phyloP scores from a whole-genome alignment of 768 basidiomycete genomes.

The Leccinum incarnatum region DNA sequence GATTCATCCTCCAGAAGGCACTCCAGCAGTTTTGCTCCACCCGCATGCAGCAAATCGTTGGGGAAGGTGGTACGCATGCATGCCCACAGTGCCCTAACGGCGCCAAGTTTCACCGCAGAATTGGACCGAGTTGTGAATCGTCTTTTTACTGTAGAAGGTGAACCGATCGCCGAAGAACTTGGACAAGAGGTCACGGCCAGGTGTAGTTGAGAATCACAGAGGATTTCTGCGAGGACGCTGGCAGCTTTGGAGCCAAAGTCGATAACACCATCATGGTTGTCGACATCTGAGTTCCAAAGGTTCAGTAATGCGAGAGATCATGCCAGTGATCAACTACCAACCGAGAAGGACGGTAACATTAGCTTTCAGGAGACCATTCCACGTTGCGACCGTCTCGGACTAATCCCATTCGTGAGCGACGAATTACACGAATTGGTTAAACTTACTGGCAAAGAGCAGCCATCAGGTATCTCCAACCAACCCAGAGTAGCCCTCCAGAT shows the following conservation, averaged over 20 bases:
- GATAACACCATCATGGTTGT: conserved; percentile 38
- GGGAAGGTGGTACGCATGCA: conserved; percentile 45
- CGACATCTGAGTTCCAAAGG: conserved; percentile 35
- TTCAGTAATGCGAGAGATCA: conserved; percentile 2
- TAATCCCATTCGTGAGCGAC: conserved; percentile 19
- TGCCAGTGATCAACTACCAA: conserved; percentile 39
- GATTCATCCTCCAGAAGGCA: conserved; percentile 49
- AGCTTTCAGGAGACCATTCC: conserved; percentile 54
- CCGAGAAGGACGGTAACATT: conserved; percentile 49
- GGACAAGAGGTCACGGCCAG: conserved; percentile 32
- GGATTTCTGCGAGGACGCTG: conserved; percentile 46
- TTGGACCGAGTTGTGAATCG: conserved; percentile 30
- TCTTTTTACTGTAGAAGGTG: conserved; percentile 8
- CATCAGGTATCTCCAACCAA: conserved; percentile 45
- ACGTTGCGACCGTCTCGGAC: conserved; percentile 50
- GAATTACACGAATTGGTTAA: not conserved
- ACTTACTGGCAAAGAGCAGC: conserved; percentile 51
- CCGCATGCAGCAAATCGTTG: conserved; percentile 36
- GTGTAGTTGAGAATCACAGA: conserved; percentile 46
- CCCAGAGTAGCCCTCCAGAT: conserved; percentile 51
- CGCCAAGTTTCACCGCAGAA: conserved; percentile 52
- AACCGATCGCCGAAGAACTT: conserved; percentile 7
- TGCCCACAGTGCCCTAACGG: conserved; percentile 60
- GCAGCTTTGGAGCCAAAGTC: conserved; percentile 42
- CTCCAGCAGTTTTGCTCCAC: conserved; percentile 46